Conservation (phyloP, 345 rosid genomes). For the Camelina laxa region DNA sequence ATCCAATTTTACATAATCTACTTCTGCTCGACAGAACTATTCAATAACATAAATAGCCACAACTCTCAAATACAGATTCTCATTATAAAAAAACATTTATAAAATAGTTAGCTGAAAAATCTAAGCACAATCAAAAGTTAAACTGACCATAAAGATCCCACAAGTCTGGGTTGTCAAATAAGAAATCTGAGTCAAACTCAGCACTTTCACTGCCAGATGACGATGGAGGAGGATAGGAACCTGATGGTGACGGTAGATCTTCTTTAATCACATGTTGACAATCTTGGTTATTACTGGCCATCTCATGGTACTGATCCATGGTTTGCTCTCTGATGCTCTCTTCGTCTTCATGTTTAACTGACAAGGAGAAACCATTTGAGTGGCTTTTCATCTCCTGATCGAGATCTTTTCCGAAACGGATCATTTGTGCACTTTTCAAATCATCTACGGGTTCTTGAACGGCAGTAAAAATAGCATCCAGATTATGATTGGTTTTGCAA, state of each 20-base stretch:
- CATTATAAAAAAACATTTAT: neutral
- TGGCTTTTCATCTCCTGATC: neutral
- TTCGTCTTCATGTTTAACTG: constrained; percentile 25
- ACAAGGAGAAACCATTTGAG: neutral
- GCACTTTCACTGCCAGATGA: constrained; percentile 34
- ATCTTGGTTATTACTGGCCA: constrained; percentile 21
- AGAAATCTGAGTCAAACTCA: constrained; percentile 3
- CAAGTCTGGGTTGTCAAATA: constrained; percentile 11
- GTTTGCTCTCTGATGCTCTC: neutral
- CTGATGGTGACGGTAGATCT: constrained; percentile 30
- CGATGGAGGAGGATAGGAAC: constrained; percentile 18
- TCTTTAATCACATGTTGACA: constrained; percentile 25
- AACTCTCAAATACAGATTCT: neutral
- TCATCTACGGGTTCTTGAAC: constrained; percentile 24
- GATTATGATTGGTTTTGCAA: constrained; percentile 23
- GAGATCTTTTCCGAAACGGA: constrained; percentile 29
- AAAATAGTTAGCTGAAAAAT: constrained; percentile 2
- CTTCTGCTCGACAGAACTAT: neutral
- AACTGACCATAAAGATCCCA: constrained; percentile 33
- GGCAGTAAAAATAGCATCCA: neutral
- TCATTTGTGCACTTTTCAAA: constrained; percentile 25
- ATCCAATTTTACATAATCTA: neutral
- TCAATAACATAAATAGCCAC: neutral
- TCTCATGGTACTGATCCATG: constrained; percentile 12
- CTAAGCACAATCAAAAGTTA: constrained; percentile 32